These are phyloP conservation scores for Nitzschia sp. DNA, from an alignment of 108 stramenopile species.

Conservation along the genomic window DNA sequence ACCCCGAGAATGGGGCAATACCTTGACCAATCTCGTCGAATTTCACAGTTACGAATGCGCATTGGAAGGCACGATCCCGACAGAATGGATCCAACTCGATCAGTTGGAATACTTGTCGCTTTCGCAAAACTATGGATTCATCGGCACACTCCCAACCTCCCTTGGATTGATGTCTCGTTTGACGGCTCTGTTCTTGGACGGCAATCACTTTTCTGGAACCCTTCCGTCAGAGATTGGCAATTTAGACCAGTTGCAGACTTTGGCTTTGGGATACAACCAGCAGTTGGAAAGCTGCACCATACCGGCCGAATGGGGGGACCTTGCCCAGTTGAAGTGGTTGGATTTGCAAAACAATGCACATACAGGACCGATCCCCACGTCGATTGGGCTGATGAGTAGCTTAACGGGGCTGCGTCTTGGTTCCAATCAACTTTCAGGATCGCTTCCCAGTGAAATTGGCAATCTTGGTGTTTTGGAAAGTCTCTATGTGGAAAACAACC, in stretches of 20 bases:
- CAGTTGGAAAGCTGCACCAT: conserved; percentile 16
- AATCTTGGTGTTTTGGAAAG: conserved; percentile 40
- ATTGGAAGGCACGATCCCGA: conserved; percentile 51
- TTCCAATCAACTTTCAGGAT: conserved; percentile 20
- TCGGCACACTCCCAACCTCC: not conserved
- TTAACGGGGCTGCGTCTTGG: not conserved
- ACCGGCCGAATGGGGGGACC: conserved; percentile 35
- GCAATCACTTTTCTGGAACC: not conserved
- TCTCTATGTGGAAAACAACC: conserved; percentile 48
- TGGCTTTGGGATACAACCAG: not conserved
- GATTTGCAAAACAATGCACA: conserved; percentile 49
- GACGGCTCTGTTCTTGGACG: not conserved
- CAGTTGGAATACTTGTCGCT: too few relatives aligned
- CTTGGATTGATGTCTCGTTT: not conserved
- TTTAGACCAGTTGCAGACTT: not conserved
- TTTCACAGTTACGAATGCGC: conserved; percentile 3
- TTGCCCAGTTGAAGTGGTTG: conserved; percentile 40
- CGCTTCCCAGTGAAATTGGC: conserved; percentile 40
- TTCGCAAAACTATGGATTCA: too few relatives aligned
- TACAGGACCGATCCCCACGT: conserved; percentile 34
- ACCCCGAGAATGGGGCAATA: conserved; percentile 28
- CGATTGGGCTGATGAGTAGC: not conserved
- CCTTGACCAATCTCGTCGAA: conserved; percentile 34
- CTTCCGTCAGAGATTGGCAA: not conserved
- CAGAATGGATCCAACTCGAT: conserved; percentile 3